Evolutionary conservation across 2,329 filamentous ascomycete species (phyloP).

Genomic region (Sporothrix pseudoabietina): DNA sequence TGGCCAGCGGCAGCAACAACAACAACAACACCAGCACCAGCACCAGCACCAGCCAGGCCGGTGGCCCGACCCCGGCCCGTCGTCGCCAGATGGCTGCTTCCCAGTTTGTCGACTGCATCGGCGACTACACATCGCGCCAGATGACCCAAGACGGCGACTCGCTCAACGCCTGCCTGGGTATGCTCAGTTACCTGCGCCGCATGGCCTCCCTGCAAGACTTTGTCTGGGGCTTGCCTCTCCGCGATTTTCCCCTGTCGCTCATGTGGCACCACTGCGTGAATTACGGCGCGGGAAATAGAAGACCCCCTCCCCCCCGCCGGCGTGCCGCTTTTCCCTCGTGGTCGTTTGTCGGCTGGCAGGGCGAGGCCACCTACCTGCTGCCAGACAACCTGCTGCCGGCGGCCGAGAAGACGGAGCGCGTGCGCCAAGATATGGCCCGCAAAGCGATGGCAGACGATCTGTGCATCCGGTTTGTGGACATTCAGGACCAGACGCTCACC

Average conservation of each 20-base stretch:
- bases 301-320: not conserved
- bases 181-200: constrained; percentile 9
- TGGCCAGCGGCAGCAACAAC: not conserved
- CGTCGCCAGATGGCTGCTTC: constrained; percentile 14
- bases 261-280: constrained; percentile 21
- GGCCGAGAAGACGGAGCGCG: not conserved
- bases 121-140: constrained; percentile 24
- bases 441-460: constrained; percentile 20
- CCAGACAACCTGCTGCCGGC: constrained; percentile 14
- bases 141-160: constrained; percentile 25
- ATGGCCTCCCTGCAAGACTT: not conserved
- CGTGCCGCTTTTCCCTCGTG: constrained; percentile 26
- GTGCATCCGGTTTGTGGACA: constrained; percentile 1
- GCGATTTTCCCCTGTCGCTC: constrained; percentile 28
- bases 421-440: not conserved
- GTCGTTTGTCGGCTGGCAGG: constrained; percentile 28
- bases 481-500: not conserved
- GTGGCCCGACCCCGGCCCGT: not conserved
- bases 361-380: constrained; percentile 23
- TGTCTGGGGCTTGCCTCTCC: constrained; percentile 28
- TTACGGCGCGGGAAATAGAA: not conserved
- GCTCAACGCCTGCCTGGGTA: constrained; percentile 25
- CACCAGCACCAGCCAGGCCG: not conserved
- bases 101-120: not conserved
- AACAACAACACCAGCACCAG: too few relatives aligned